Conservation (phyloP, 352 stramenopile species). For the Pseudoperonospora humuli region DNA sequence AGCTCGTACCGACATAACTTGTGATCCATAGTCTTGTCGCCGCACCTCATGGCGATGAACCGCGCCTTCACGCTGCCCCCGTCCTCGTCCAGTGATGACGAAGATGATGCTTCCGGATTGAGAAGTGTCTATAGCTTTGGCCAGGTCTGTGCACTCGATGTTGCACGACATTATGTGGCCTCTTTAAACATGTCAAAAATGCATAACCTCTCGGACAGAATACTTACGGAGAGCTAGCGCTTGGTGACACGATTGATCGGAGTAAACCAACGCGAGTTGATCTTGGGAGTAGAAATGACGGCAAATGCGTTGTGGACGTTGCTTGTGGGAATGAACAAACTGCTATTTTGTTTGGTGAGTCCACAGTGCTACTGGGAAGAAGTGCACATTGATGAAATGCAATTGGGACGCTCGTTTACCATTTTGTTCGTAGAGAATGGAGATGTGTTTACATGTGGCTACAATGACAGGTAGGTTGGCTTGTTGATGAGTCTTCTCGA, state of each 20-base stretch:
- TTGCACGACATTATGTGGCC: neutral
- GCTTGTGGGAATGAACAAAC: conserved; percentile 90
- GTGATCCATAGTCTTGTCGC: no score
- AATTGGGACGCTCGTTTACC: neutral
- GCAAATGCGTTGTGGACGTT: conserved; percentile 61
- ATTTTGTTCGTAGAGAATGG: conserved; percentile 38
- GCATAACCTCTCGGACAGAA: conserved; percentile 45
- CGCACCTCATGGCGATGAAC: conserved; percentile 23
- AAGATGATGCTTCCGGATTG: neutral
- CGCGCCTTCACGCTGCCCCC: conserved; percentile 13
- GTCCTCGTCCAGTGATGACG: conserved; percentile 6
- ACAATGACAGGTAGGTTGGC: conserved; percentile 82
- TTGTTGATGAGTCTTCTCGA: neutral
- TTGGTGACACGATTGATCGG: conserved; percentile 74
- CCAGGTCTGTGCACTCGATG: conserved; percentile 21
- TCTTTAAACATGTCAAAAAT: neutral
- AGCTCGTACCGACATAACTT: neutral
- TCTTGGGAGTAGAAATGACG: conserved; percentile 14
- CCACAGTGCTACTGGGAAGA: neutral
- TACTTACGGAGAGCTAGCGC: conserved; percentile 87
- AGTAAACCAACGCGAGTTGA: conserved; percentile 42
- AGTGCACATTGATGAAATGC: neutral
- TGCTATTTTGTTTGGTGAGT: conserved; percentile 63
- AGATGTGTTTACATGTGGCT: conserved; percentile 84
- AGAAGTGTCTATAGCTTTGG: conserved; percentile 39